Base-by-base conservation (phyloP, 2,329 filamentous ascomycete genomes). In the Verticillium isaacii region DNA sequence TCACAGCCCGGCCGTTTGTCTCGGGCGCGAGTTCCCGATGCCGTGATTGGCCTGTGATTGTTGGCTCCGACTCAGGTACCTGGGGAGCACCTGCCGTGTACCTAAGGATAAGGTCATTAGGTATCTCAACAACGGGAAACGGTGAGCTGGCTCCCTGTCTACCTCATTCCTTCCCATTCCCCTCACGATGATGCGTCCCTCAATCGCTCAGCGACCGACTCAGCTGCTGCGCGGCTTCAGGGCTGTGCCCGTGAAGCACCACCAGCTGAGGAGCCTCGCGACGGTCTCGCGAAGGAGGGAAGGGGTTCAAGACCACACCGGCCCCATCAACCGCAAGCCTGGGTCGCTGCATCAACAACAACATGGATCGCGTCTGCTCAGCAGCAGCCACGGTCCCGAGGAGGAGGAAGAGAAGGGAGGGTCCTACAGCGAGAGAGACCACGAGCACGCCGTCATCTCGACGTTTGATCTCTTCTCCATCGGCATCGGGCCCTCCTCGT, bases 391-490 rank as follows among this genome's bases (percentile, higher is more conserved):
- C 45, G 55, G 61, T 19, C 65, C 67, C 12, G 66, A 64, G 17
- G 68, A 68, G 12, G 73, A 74, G 32, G 74, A 77, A 1, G 67
- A 70, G 4, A 66, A 69, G 3, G 66, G 73, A 2, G 77, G 78
- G 59, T 77, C 74, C 12, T 82, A 82, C 68, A 81, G 76, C 63
- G 80, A 82, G 65, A 74, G 79, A 1, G 79, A 81, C 57, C 77
- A 80, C 56, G 80, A 82, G 65, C 80, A 82, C 66, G 80, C 80
- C 62, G 80, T 82, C 67, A 82, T 82, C 61, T 82, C 80, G 2
- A 79, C 80, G 0, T 82, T 82, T 64, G 80, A 82, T 67, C 73
- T 82, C 37, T 82, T 82, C 69, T 82, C 79, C 36, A 81, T 82
- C 59, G 80, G 80, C 65, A 82, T 82, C 65, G 80, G 80, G 0